Base-by-base conservation (phyloP, 169 alveolate species). In the Eimeria zaria region DNA sequence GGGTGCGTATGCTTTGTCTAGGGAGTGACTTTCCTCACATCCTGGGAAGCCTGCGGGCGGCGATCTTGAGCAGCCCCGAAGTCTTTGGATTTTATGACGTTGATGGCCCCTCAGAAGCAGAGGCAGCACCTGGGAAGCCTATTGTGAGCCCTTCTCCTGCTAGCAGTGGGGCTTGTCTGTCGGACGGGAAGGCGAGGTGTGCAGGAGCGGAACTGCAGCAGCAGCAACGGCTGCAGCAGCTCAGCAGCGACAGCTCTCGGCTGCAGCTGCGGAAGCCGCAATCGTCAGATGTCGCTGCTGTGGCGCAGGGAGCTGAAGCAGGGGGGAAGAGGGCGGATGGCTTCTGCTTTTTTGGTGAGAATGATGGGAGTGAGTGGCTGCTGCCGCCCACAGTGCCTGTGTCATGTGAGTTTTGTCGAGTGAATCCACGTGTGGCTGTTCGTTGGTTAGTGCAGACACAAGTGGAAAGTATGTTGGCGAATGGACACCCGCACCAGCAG, bases 1-100 rank as follows among this genome's bases (percentile, higher is more conserved):
- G 8, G 39, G 33, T 46, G 76, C 9, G 53, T 83, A 30, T 55
- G 73, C 60, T 11, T 30, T 36, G 60, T 41, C 5, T 55, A 85
- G 93, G 81, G 14, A 51, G 16, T 1, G 33, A 55, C 69, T 60
- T 85, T 71, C 60, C 74, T 41, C 81, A 62, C 64, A 55, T 85
- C 76, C 81, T 85, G 60, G 93, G 93, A 46, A 85, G 93, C 53
- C n/a, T 85, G n/a, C 62, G 93, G 27, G 48, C 46, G 44, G 93
- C 81, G 33, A 85, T 85, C 22, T 20, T 27, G 41, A 48, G 71
- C 62, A 85, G 30, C 46, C 93, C 93, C 9, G 80, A 85, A 7
- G 20, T 85, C 5, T 85, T 85, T 41, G 93, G 93, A 24, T 62
- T 62, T 33, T 62, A 6, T n/a, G n/a, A 60, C 14, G 51, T 7